Evolutionary conservation across 2,329 filamentous ascomycete genomes (phyloP).

Genomic region (Daldinia sp.): DNA sequence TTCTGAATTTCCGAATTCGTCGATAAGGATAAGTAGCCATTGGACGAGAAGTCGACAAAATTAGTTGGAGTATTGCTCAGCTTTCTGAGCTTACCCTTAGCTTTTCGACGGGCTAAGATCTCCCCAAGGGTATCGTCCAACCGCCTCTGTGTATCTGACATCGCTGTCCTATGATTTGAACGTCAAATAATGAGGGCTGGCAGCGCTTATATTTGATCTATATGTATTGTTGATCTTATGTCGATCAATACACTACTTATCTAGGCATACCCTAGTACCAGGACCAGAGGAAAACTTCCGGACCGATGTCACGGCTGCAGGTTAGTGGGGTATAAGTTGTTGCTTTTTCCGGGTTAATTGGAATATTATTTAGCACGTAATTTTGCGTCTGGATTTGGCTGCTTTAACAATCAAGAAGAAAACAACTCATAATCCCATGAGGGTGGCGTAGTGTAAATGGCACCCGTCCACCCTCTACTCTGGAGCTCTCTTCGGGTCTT

Average conservation of each 20-base stretch:
- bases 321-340: conserved; percentile 33
- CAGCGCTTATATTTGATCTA: not conserved
- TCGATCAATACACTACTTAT: conserved; percentile 13
- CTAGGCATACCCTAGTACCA: conserved; percentile 6
- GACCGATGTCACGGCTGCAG: conserved; percentile 31
- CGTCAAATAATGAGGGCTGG: not conserved
- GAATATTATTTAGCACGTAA: conserved; percentile 30
- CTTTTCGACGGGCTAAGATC: conserved; percentile 44
- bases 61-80: conserved; percentile 71
- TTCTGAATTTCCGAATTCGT: conserved; percentile 63
- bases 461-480: conserved; percentile 69
- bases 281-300: conserved; percentile 8
- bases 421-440: conserved; percentile 5
- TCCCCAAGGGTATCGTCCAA: conserved; percentile 44
- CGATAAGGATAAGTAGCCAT: conserved; percentile 83
- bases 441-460: conserved; percentile 48
- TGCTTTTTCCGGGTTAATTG: conserved; percentile 27
- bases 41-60: conserved; percentile 82
- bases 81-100: conserved; percentile 57
- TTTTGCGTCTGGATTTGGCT: conserved; percentile 1
- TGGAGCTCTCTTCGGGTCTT: conserved; percentile 77
- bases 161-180: conserved; percentile 15
- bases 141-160: conserved; percentile 22
- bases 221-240: conserved; percentile 8
- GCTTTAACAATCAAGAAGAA: conserved; percentile 6